Conservation (phyloP, 257 asterid genomes). For the Scutellaria barbata region DNA sequence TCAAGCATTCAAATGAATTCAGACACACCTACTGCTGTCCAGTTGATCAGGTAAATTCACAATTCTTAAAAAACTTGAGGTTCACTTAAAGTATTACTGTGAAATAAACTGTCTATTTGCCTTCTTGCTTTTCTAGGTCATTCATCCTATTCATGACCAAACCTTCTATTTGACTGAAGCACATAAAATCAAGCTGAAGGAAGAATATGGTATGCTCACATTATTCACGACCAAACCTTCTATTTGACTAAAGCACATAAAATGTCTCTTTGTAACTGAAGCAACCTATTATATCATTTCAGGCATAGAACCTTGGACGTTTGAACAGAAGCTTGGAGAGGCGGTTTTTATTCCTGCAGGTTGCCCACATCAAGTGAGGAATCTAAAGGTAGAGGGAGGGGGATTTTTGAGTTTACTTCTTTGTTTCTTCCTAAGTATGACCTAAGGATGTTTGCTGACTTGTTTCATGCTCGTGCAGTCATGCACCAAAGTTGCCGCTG, state of each 20-base stretch:
- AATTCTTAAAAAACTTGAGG: neutral
- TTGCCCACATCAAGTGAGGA: conserved; percentile 97
- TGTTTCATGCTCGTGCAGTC: conserved; percentile 57
- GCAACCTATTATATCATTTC: conserved; percentile 16
- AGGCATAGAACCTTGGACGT: conserved; percentile 97
- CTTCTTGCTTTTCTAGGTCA: conserved; percentile 54
- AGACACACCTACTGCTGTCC: conserved; percentile 86
- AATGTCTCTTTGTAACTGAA: conserved; percentile 13
- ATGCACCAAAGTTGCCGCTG: conserved; percentile 91
- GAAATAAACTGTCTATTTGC: conserved; percentile 16
- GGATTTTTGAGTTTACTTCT: too few species aligned
- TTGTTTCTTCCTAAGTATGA: neutral
- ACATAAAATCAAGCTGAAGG: conserved; percentile 76
- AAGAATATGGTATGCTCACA: conserved; percentile 71
- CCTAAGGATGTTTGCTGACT: conserved; percentile 2
- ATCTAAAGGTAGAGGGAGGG: conserved; percentile 64
- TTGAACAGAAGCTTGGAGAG: conserved; percentile 87
- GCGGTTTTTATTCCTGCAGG: conserved; percentile 98
- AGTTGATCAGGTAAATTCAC: conserved; percentile 63
- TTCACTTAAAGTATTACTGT: conserved; percentile 10
- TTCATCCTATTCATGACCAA: conserved; percentile 95
- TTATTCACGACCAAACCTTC: conserved; percentile 77
- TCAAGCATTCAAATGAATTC: conserved; percentile 70
- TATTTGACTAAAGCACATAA: conserved; percentile 71
- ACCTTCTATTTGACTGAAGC: conserved; percentile 75